Evolutionary conservation across 2,329 filamentous ascomycete genomes (phyloP).

Genomic region (Setomelanomma holmii): DNA sequence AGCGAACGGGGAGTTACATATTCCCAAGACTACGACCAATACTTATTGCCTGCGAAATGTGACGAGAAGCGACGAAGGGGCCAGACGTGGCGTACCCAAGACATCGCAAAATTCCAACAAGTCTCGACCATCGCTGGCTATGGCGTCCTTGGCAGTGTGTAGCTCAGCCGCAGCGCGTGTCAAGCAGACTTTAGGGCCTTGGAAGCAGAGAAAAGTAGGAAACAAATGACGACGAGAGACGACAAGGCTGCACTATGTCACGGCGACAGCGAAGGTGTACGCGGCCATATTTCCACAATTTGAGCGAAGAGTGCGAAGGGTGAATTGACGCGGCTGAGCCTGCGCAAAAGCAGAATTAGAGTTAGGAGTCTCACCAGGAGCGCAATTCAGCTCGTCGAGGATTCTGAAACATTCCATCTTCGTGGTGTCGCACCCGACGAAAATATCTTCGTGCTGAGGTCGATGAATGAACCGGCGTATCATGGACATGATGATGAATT

Average conservation of each 20-base stretch:
- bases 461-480: background rate
- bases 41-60: conserved; percentile 3
- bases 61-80: conserved; percentile 3
- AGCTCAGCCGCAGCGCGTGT: conserved; percentile 13
- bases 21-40: background rate
- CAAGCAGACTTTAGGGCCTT: background rate
- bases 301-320: no score
- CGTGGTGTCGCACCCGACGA: background rate
- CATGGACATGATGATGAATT: no score
- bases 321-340: no score
- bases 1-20: background rate
- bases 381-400: background rate
- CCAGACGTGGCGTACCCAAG: conserved; percentile 7
- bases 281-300: background rate
- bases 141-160: conserved; percentile 18
- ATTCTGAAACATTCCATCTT: background rate
- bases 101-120: conserved; percentile 3
- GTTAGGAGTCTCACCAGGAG: no score
- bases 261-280: background rate
- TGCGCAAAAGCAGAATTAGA: no score
- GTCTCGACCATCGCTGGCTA: background rate
- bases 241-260: background rate
- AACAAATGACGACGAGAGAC: background rate
- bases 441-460: background rate
- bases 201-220: background rate